Evolutionary conservation across 2,329 filamentous ascomycete species (phyloP).

Genomic region (Bipolaris victoriae): DNA sequence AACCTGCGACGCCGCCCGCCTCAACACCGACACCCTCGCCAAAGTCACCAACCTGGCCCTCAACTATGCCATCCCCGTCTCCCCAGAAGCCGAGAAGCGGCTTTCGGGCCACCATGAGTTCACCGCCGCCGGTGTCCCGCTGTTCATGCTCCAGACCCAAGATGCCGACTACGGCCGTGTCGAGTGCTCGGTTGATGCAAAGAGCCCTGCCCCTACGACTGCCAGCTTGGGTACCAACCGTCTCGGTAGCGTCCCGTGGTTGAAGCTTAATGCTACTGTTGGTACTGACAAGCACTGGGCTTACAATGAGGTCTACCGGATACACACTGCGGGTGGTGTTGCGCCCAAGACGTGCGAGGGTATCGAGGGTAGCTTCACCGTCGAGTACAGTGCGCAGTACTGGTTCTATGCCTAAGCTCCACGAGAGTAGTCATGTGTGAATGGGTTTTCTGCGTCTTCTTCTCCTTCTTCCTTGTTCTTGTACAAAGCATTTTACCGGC

Average conservation of each 20-base stretch:
- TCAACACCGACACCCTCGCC: constrained; percentile 61
- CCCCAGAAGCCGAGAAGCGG: constrained; percentile 59
- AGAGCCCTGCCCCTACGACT: constrained; percentile 66
- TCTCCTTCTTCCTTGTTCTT: constrained; percentile 7
- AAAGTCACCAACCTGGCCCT: constrained; percentile 72
- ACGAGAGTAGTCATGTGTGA: too few relatives aligned
- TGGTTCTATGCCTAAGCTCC: constrained; percentile 59
- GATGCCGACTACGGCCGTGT: constrained; percentile 62
- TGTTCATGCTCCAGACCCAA: constrained; percentile 76
- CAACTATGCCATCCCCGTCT: constrained; percentile 63
- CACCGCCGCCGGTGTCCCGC: constrained; percentile 69
- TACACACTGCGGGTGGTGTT: constrained; percentile 82
- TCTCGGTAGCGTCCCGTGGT: constrained; percentile 75
- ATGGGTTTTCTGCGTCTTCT: constrained; percentile 1
- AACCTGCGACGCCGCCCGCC: constrained; percentile 76
- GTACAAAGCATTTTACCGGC: constrained; percentile 45
- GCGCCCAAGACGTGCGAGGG: constrained; percentile 75
- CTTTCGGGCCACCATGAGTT: constrained; percentile 86
- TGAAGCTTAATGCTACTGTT: constrained; percentile 65
- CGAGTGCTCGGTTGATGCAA: constrained; percentile 67
- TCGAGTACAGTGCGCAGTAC: constrained; percentile 85
- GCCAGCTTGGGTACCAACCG: constrained; percentile 64
- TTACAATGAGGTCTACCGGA: constrained; percentile 78
- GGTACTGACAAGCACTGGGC: constrained; percentile 33
- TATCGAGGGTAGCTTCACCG: constrained; percentile 66